Conservation (phyloP, 1,284 basidiomycete genomes). For the Trametes hirsuta region DNA sequence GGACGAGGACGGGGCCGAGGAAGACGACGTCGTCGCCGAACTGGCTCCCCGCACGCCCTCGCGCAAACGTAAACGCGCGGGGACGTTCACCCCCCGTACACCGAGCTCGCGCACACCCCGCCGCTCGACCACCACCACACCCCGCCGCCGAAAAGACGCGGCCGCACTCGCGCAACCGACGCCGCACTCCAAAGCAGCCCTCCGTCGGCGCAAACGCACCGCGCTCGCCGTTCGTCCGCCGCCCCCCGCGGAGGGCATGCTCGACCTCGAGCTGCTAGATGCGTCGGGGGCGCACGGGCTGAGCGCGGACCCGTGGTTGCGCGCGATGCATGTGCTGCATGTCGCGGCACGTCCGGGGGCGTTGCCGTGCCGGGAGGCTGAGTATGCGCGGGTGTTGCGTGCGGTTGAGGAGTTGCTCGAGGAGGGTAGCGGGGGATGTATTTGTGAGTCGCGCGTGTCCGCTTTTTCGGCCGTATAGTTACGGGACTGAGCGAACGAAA, state of each 20-base stretch:
- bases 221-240: conserved; percentile 40
- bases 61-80: conserved; percentile 31
- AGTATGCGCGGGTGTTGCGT: conserved; percentile 80
- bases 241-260: conserved; percentile 34
- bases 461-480: too few relatives aligned
- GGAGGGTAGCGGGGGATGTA: conserved; percentile 92
- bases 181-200: conserved; percentile 67
- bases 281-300: conserved; percentile 36
- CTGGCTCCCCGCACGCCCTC: conserved; percentile 12
- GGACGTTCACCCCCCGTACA: conserved; percentile 20
- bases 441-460: conserved; percentile 68
- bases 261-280: conserved; percentile 25
- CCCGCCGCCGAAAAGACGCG: conserved; percentile 31
- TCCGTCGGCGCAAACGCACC: conserved; percentile 45
- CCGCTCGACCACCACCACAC: conserved; percentile 22
- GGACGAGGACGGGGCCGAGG: conserved; percentile 19
- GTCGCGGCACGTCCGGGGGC: conserved; percentile 92
- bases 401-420: conserved; percentile 88
- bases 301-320: conserved; percentile 77
- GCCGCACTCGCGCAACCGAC: conserved; percentile 54
- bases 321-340: conserved; percentile 89
- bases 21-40: conserved; percentile 20
- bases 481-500: too few relatives aligned
- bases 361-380: conserved; percentile 89
- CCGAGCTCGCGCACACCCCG: conserved; percentile 31